phyloP scores from a whole-genome alignment of 768 basidiomycete species.

The Lentinula sp. region DNA sequence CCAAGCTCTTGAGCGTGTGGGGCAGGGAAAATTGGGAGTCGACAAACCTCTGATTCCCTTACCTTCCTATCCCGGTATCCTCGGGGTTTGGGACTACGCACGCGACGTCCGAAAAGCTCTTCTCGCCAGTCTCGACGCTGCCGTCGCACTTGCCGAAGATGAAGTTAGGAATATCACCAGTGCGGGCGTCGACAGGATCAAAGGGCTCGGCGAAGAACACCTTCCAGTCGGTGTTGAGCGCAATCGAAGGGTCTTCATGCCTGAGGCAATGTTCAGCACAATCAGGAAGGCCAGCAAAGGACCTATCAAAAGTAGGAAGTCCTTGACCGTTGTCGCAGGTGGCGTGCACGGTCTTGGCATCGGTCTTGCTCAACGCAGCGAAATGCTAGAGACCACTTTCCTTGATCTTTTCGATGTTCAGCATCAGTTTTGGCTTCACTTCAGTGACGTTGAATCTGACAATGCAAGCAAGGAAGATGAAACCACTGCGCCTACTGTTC shows the following conservation, averaged over 20 bases:
- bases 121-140: constrained; percentile 76
- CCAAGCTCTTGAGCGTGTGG: constrained; percentile 71
- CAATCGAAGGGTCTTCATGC: constrained; percentile 80
- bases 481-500: constrained; percentile 47
- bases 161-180: constrained; percentile 70
- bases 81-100: constrained; percentile 83
- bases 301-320: constrained; percentile 28
- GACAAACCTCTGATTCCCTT: constrained; percentile 40
- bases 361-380: constrained; percentile 70
- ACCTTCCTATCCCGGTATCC: constrained; percentile 79
- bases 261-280: constrained; percentile 93
- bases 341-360: constrained; percentile 78
- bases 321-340: constrained; percentile 60
- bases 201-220: constrained; percentile 65
- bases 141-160: constrained; percentile 75
- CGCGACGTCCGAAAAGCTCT: constrained; percentile 70
- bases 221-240: constrained; percentile 81
- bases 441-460: constrained; percentile 41
- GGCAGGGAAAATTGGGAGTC: constrained; percentile 65
- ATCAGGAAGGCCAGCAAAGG: constrained; percentile 33
- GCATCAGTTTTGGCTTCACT: constrained; percentile 69
- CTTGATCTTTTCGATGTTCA: constrained; percentile 84
- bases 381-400: constrained; percentile 75
- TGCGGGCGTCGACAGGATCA: constrained; percentile 59
- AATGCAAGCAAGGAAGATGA: constrained; percentile 23